Base-by-base conservation (phyloP, 1,284 basidiomycete species). In the Coniophora puteana region DNA sequence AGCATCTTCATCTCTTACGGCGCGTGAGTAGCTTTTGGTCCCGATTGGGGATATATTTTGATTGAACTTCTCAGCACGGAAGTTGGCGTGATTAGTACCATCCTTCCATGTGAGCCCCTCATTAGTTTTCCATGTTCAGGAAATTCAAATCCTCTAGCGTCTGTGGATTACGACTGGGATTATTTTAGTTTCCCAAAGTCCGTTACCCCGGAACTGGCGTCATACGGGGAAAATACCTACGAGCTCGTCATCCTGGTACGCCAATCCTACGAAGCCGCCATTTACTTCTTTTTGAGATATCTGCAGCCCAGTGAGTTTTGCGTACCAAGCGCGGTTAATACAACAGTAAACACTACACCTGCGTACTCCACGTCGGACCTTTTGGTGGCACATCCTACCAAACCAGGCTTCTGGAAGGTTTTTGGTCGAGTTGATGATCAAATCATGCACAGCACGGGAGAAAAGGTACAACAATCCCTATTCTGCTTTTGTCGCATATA, bases 341-440 rank as follows among this genome's bases (percentile, higher is more conserved):
- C 4, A 61, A 60, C 4, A 22, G 41, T 10, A 41, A 53, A 10
- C n/a, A n/a, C n/a, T n/a, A n/a, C n/a, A n/a, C 41, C 52, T 12
- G 58, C 52, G 3, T 62, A 60, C 47, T 54, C 52, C 1, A 65
- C 70, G 4, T 65, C 58, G 16, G 74, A 77, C 51, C 49, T 76
- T 7, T 48, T 75, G 16, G 39, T 58, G 1, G 66, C 62, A 12
- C 76, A 78, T 51, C 72, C 75, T 4, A 66, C 64, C 0, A 67
- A 67, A 26, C 52, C 60, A 5, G 64, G 65, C 4, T 55, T 61
- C 12, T 77, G 68, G 66, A 68, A 65, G 45, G 57, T 74, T n/a
- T 62, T 55, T 29, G 74, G 76, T 0, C 61, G 76, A 8, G 55
- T 57, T 5, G 74, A 78, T 44, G 74, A 77, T 48, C 73, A 76